A percentile compares a stretch with the other conserved stretches of the same genome.
Conservation (phyloP, 2,329 filamentous ascomycete species). For the Diaporthe vaccinii region DNA sequence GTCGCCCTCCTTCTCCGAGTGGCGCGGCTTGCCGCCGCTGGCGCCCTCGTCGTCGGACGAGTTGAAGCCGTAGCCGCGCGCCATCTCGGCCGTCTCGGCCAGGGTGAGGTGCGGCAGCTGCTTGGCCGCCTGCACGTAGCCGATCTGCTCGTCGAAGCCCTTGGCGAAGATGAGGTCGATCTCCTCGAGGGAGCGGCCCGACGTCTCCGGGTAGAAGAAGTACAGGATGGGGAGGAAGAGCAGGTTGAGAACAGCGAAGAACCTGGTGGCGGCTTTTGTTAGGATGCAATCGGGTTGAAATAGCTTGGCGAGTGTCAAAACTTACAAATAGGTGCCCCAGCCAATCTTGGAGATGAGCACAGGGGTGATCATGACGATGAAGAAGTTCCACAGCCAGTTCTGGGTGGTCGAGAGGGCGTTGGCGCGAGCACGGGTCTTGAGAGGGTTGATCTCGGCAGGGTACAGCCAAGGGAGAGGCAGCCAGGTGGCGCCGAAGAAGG, state of each 20-base stretch:
- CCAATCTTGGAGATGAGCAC: slow-evolving; percentile 71
- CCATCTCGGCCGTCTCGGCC: slow-evolving; percentile 38
- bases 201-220: slow-evolving; percentile 62
- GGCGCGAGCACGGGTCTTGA: slow-evolving; percentile 61
- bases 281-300: no score
- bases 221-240: slow-evolving; percentile 66
- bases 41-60: slow-evolving; percentile 38
- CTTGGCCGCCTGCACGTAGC: slow-evolving; percentile 38
- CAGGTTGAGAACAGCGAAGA: slow-evolving; percentile 67
- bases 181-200: slow-evolving; percentile 69
- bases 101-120: slow-evolving; percentile 36
- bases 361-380: slow-evolving; percentile 73
- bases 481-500: slow-evolving; percentile 76
- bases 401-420: slow-evolving; percentile 70
- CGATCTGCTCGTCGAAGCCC: slow-evolving; percentile 37
- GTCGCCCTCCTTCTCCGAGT: slow-evolving; percentile 37
- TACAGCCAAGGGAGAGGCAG: slow-evolving; percentile 74
- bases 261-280: slow-evolving; percentile 40
- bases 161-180: slow-evolving; percentile 62
- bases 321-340: slow-evolving; percentile 51
- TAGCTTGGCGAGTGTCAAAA: not conserved
- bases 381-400: slow-evolving; percentile 69
- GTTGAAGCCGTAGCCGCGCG: slow-evolving; percentile 38
- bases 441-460: slow-evolving; percentile 67
- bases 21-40: slow-evolving; percentile 15